phyloP scores from a whole-genome alignment of 306 rosid species.

The Prunus davidiana region DNA sequence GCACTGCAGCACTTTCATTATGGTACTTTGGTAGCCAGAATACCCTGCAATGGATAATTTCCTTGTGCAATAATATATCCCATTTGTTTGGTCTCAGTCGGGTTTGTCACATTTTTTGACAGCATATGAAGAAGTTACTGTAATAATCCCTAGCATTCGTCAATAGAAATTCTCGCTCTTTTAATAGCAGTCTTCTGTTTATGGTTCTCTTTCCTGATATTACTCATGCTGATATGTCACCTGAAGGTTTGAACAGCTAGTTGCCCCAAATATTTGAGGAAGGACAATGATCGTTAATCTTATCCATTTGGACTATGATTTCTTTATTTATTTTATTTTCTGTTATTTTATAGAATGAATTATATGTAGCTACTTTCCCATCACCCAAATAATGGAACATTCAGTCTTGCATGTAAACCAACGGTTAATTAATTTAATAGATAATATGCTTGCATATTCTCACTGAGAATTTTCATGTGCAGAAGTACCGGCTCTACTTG shows the following conservation, averaged over 20 bases:
- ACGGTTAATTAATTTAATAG: slow-evolving; percentile 1
- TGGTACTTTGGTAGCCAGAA: slow-evolving; percentile 9
- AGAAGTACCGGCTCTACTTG: slow-evolving; percentile 97
- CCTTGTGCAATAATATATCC: not conserved
- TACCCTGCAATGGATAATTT: not conserved
- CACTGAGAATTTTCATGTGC: slow-evolving; percentile 30
- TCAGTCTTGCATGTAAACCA: not conserved
- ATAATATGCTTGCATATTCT: slow-evolving; percentile 26
- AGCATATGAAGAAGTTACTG: not conserved
- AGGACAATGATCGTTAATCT: not conserved
- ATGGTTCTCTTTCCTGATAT: not conserved
- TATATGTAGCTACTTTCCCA: not conserved
- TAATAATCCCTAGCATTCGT: no score
- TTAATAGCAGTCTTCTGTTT: not conserved
- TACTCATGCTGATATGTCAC: not conserved
- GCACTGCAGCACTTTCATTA: not conserved
- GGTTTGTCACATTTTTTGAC: not conserved
- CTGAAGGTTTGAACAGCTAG: not conserved
- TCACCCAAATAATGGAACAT: not conserved
- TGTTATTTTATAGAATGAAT: not conserved
- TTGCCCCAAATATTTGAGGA: not conserved
- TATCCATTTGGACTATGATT: not conserved
- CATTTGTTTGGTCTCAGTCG: not conserved
- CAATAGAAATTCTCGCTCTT: not conserved
- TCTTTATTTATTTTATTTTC: not conserved